Conservation (phyloP, 306 rosid species). For the Nissolia schottii region DNA sequence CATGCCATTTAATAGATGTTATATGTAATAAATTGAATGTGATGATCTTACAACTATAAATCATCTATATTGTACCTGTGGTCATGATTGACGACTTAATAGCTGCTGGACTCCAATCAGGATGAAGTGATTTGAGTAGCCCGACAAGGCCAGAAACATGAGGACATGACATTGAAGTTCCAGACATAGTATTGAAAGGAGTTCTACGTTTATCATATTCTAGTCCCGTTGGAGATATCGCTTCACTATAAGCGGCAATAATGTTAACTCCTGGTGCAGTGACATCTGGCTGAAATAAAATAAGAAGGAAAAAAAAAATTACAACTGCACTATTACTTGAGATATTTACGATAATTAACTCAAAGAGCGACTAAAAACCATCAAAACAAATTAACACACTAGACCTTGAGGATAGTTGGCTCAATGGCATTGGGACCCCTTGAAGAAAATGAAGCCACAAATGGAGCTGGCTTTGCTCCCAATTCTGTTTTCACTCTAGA, state of each 20-base stretch:
- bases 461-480: constrained; percentile 40
- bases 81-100: constrained; percentile 56
- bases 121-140: constrained; percentile 39
- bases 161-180: constrained; percentile 44
- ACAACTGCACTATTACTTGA: neutral
- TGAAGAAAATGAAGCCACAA: constrained; percentile 59
- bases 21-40: neutral
- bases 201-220: neutral
- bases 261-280: constrained; percentile 46
- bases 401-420: constrained; percentile 47
- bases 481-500: constrained; percentile 26
- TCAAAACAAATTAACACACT: neutral
- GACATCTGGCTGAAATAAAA: constrained; percentile 8
- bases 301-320: neutral
- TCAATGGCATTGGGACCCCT: constrained; percentile 48
- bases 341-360: neutral
- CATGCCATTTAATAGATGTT: neutral
- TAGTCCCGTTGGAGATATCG: neutral
- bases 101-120: constrained; percentile 49
- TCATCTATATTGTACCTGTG: constrained; percentile 22
- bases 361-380: neutral
- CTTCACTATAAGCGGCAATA: constrained; percentile 25
- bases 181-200: constrained; percentile 2
- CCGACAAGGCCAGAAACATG: constrained; percentile 48
- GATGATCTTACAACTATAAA: neutral